Evolutionary conservation across 345 rosid species (phyloP), one percentile per base, ranked within the genome.

Genomic region (Kandelia obovata): DNA sequence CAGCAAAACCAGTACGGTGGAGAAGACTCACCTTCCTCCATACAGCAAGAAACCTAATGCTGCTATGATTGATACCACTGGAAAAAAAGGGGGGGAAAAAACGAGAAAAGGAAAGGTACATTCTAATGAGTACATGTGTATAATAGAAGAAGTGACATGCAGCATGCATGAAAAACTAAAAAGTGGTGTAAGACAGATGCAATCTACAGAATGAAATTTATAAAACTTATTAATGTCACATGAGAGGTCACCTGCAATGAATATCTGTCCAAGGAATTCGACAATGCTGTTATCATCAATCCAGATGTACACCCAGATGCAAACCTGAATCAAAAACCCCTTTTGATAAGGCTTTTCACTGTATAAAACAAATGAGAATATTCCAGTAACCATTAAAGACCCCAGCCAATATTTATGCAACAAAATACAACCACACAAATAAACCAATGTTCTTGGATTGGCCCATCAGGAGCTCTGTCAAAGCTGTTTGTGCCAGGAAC

Each of bases 241-340:
- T 13, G 66, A 27, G 60, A 65, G 66, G 65, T 20, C 74, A 92
- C 99, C 98, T 71, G 98, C 96, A 61, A 92, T 83, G 80, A 90
- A 92, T 75, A 87, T 84, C 79, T 96, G 86, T 64, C 96, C 99
- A 68, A 84, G 72, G 70, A 90, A 79, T 76, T 84, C 87, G 78
- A 90, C 89, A 15, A 71, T 78, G n/a, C 88, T 81, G 85, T 87
- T 96, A 76, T 92, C 88, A 76, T 90, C 72, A 56, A 90, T 66
- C 97, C 98, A 96, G 64, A 92, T 86, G 82, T 79, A 87, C 52
- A 78, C 77, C 98, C 99, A 96, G 79, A 96, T 82, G 82, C 88
- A 83, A 80, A 83, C 80, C 99, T 96, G 92, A 73, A 65, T 62
- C 47, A 75, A 79, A 52, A 75, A 52, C 46, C 66, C 77, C 67